Base-by-base conservation (phyloP, 2,329 filamentous ascomycete species). In the Knoxdaviesia capensis region DNA sequence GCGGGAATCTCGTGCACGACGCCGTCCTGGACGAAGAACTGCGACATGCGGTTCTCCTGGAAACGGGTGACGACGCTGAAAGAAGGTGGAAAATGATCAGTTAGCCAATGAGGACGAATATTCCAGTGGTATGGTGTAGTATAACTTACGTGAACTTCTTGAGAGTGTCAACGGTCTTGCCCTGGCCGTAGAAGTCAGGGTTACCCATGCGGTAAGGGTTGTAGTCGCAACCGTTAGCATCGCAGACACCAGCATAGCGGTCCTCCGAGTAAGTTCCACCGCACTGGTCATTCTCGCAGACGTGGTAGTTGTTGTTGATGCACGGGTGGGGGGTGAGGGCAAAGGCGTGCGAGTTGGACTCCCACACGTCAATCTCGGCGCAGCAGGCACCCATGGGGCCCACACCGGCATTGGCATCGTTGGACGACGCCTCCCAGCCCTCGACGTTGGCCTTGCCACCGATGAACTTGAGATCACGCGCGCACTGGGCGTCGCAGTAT, bases 201-300 rank as follows among this genome's bases (percentile, higher is more conserved):
- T 70, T 66, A 38, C 73, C 74, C 60, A 72, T 64, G 50, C 74
- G 72, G 67, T 69, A 79, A 30, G 67, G 59, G 64, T 77, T 77
- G 63, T 71, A 77, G 53, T 77, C 74, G 51, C 75, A 80, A 28
- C 75, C 75, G 47, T 74, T 69, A 44, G 69, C 68, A 54, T 79
- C 75, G 58, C 75, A 80, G 37, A 67, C 57, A 45, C 72, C 72
- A 9, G 54, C 58, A 53, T 74, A 75, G 48, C 71, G 69, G 46
- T 64, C 56, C 41, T 54, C 50, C 5, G 57, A 61, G 51, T 63
- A 68, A 11, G 63, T 60, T 39, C 64, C 69, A 41, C 69, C 69
- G 49, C 67, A 71, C 10, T 46, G 47, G 42, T 40, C 31, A 20
- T 48, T 48, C 34, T 48, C 44, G 42, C 48, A 50, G 47, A 62